These are phyloP conservation scores for Rubroboletus satanas DNA, from an alignment of 768 basidiomycete species.

Conservation along the genomic window DNA sequence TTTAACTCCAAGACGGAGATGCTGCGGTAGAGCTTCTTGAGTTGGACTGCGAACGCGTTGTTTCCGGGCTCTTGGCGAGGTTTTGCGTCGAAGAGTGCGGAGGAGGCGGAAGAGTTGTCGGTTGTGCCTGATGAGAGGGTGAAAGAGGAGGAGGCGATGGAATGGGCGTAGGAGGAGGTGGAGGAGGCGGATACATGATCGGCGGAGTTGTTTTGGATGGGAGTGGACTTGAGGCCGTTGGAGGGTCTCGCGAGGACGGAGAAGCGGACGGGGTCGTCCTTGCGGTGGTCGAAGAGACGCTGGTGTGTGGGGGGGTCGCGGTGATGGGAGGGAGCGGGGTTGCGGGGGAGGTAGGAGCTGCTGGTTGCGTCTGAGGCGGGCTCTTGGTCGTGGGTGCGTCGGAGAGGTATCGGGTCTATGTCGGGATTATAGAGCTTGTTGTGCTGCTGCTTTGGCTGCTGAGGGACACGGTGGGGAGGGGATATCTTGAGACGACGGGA, in stretches of 20 bases:
- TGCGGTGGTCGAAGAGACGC: conserved; percentile 83
- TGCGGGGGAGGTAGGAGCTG: conserved; percentile 43
- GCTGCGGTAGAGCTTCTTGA: conserved; percentile 79
- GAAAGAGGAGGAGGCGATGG: conserved; percentile 63
- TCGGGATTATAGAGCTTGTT: conserved; percentile 71
- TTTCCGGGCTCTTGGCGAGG: conserved; percentile 52
- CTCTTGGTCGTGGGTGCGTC: conserved; percentile 64
- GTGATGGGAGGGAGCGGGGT: conserved; percentile 30
- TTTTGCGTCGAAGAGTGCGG: conserved; percentile 61
- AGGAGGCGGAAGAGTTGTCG: conserved; percentile 69
- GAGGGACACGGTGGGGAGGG: conserved; percentile 39
- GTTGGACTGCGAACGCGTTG: conserved; percentile 66
- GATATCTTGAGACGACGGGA: conserved; percentile 70
- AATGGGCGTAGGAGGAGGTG: conserved; percentile 69
- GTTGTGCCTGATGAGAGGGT: conserved; percentile 73
- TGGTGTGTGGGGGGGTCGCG: conserved; percentile 35
- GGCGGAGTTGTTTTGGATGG: conserved; percentile 58
- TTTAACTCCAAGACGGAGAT: conserved; percentile 79
- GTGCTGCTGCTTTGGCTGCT: conserved; percentile 33
- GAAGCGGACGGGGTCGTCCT: conserved; percentile 90
- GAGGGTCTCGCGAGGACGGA: conserved; percentile 54
- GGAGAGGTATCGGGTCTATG: conserved; percentile 59
- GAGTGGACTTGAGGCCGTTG: conserved; percentile 38
- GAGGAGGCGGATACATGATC: conserved; percentile 76
- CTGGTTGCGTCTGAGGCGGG: conserved; percentile 54